Base-by-base conservation (phyloP, 129 eudicot genomes). In the Lactuca saligna region DNA sequence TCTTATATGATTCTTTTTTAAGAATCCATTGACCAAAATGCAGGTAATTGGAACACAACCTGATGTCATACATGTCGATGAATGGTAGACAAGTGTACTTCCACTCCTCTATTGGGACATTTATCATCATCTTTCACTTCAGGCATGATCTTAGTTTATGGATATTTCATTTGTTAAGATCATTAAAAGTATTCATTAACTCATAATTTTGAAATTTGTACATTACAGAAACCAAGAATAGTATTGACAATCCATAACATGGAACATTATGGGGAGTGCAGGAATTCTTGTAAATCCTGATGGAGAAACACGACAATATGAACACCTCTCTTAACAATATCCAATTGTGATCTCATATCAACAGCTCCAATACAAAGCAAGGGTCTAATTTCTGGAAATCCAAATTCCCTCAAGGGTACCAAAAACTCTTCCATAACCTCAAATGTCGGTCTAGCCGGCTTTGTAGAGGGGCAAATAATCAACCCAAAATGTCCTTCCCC, bases 401-500 rank as follows among this genome's bases (percentile, higher is more conserved):
- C 93, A 20, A 57, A 63, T 63, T 91, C n/a, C n/a, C 66, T 85
- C 86, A 91, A 69, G 0, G 93, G 82, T 35, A 57, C 25, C 34
- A 91, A 73, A 76, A 91, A 91, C 57, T 85, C 74, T 69, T 91
- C 90, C 14, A 91, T 80, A 54, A 85, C 96, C 61, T 88, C 96
- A 71, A 71, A 91, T 0, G 96, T 91, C 58, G 88, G 96, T 65
- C 90, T 82, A 0, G 93, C 97, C 50, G 88, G 75, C 82, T 91
- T 96, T 63, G 96, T 65, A 39, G 97, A 91, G 4, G 96, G 97
- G 54, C 97, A 91, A 57, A 91, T 59, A 54, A 88, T 54, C 81
- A 91, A 74, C 37, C 97, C 93, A 80, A 91, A 81, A 0, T 93
- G 96, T 10, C 97, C 97, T 80, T 91, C 97, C 15, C 97, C 92